phyloP scores from a whole-genome alignment of 306 rosid species.

The Ammopiptanthus mongolicus region DNA sequence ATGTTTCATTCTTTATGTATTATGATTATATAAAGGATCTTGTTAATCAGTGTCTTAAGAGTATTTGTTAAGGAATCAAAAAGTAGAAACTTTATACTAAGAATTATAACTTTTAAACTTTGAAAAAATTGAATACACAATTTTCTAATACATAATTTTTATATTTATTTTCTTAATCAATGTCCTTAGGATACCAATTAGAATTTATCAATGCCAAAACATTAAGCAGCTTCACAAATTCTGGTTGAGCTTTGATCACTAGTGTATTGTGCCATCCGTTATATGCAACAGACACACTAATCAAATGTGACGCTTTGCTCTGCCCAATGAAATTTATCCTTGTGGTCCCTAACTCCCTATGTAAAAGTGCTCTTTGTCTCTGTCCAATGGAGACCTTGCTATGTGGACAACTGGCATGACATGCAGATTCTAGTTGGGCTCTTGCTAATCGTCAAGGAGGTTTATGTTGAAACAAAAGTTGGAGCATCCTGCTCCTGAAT shows the following conservation, averaged over 20 bases:
- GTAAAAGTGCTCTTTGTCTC: neutral
- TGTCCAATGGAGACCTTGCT: slow-evolving; percentile 5
- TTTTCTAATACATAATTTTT: no score
- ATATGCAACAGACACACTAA: neutral
- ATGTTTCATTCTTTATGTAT: slow-evolving; percentile 18
- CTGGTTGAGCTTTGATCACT: neutral
- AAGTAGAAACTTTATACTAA: no score
- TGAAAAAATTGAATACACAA: no score
- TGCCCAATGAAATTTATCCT: slow-evolving; percentile 4
- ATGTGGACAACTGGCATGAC: neutral
- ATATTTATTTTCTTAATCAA: no score
- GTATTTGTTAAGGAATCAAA: no score
- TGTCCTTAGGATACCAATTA: no score
- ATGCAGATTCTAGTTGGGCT: neutral
- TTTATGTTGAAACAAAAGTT: no score
- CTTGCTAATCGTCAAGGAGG: neutral
- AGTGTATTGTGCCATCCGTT: slow-evolving; percentile 11
- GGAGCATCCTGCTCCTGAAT: no score
- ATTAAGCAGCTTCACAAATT: neutral
- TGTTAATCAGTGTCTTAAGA: no score
- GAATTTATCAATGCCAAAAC: neutral
- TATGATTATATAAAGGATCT: no score
- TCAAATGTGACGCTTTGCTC: neutral
- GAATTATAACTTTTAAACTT: no score
- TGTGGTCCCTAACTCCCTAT: neutral